phyloP scores from a whole-genome alignment of 805 yeast genomes.

The Saccharomyces mikatae region DNA sequence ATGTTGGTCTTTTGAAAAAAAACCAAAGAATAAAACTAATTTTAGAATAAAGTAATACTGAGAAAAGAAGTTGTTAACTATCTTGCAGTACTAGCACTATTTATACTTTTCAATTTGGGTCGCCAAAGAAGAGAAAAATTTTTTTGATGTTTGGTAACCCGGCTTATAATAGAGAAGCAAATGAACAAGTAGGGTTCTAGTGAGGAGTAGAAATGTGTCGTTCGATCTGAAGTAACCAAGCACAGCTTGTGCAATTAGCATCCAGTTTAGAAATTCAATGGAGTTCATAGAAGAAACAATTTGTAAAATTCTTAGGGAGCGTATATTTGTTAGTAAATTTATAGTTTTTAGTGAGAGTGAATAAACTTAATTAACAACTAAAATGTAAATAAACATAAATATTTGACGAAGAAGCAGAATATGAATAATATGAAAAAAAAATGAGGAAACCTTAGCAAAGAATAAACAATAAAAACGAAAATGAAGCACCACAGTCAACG shows the following conservation, averaged over 20 bases:
- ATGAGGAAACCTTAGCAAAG: neutral
- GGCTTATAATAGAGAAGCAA: neutral
- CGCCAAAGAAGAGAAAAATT: neutral
- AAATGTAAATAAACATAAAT: neutral
- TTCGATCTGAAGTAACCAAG: neutral
- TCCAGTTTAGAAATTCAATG: neutral
- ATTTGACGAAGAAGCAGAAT: neutral
- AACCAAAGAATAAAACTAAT: conserved; percentile 5
- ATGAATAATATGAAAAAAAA: neutral
- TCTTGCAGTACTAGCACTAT: neutral
- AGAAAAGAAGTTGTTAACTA: neutral
- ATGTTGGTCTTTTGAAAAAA: conserved; percentile 27
- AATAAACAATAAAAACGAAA: neutral
- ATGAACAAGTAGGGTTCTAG: neutral
- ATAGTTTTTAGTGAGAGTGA: neutral
- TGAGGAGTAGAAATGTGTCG: neutral
- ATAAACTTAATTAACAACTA: neutral
- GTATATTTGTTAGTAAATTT: neutral
- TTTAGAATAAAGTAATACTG: neutral
- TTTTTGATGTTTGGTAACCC: neutral
- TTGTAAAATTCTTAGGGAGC: no score
- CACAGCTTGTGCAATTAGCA: neutral
- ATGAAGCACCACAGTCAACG: no score
- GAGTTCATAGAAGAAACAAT: no score
- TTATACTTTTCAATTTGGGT: conserved; percentile 1